Base-by-base conservation (phyloP, 1,284 basidiomycete genomes). In the Microbotryomycetes sp. region DNA sequence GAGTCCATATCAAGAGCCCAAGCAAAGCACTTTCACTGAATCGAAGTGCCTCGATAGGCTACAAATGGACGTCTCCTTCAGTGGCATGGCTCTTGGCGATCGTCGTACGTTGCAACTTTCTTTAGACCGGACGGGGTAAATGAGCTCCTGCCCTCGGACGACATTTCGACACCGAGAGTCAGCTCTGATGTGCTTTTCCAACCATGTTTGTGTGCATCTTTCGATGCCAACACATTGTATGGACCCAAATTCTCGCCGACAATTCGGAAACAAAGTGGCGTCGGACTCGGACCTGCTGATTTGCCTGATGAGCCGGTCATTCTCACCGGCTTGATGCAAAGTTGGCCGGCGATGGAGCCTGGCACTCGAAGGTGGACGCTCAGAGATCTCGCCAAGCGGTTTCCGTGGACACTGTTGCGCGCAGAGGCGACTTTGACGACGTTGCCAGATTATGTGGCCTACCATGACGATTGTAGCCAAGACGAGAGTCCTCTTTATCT, bases 401-500 rank as follows among this genome's bases (percentile, higher is more conserved):
- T 71, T 56, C 62, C 68, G 1, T 45, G 59, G 0, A 52, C 57
- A 2, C 21, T 49, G 2, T 71, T 75, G 41, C 68, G 67, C 9
- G 74, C 73, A 15, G 73, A 75, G 56, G 73, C 73, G 18, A 68
- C 73, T 18, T 57, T 68, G 23, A 61, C 65, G 5, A 68, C 65
- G 1, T 52, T 75, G 26, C 30, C 52, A 24, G 64, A 66, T 11
- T 75, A 75, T 48, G 26, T 41, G 13, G 26, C 48, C 11, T 75
- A 75, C 52, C 63, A 68, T 45, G 55, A 70, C 45, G 26, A 59
- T 31, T 73, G 74, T 56, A 51, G 57, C 11, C 48, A 60, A 16
- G 74, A 75, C 31, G 74, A 75, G 30, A 68, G 65, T 11, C 74
- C 74, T 23, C 56, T 75, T 13, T 75, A 75, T 54, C 54, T 75